Base-by-base conservation (phyloP, 768 basidiomycete species). In the Rubroboletus satanas region DNA sequence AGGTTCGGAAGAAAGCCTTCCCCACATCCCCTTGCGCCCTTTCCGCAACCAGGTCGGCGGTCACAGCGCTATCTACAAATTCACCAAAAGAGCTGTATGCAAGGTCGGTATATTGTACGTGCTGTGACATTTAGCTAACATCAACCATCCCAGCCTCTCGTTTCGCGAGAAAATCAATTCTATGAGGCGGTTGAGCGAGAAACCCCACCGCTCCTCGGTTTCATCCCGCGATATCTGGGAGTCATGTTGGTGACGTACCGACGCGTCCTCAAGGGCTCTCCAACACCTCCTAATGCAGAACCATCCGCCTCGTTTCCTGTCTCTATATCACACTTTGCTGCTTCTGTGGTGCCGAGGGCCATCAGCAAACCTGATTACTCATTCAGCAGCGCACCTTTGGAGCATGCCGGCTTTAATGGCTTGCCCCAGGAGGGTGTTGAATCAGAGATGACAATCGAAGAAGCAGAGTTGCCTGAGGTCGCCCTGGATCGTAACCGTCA, bases 1-100 rank as follows among this genome's bases (percentile, higher is more conserved):
- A 52, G 62, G 78, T 39, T 74, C 81, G 12, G 77, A 85, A 55
- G 84, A 83, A 51, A 79, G 79, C 56, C 73, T 92, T 42, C 90
- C 90, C 2, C 91, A 94, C 55, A 93, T 99, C 45, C 96, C 95
- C 33, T 76, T 99, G 8, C 85, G 89, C 45, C 97, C 97, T 6
- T 99, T 98, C 74, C 85, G 91, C 46, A 97, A 99, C 64, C 95
- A 98, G 73, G 97, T 99, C 31, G 97, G 97, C 39, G 97, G 97
- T 4, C 97, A 99, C 69, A 92, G 84, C 60, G 89, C 93, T 53
- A 97, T 99, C 64, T 98, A 98, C 74, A 94, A 95, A 67, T 98
- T 99, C 62, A 98, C 95, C 4, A 93, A 93, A 66, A 83, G 94
- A 60, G 96, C 97, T 8, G 94, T 99, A 15, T 99, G 97, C 79